phyloP scores from a whole-genome alignment of 2,329 filamentous ascomycete genomes.

The Pseudogymnoascus sp. region DNA sequence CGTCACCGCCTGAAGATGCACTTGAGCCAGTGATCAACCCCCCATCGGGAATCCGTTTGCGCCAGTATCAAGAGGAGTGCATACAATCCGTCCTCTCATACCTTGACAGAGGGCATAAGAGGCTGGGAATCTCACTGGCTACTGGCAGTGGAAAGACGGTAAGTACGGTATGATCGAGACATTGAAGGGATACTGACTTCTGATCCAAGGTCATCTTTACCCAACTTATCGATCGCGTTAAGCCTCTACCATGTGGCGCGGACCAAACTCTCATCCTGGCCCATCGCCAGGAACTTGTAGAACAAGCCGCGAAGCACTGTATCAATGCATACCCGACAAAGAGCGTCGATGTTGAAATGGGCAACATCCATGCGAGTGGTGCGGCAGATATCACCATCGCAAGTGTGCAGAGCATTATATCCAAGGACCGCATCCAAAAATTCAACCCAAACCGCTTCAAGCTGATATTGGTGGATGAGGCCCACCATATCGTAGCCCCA shows the following conservation, averaged over 20 bases:
- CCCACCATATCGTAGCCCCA: constrained; percentile 87
- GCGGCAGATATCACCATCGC: constrained; percentile 87
- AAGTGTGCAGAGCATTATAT: constrained; percentile 78
- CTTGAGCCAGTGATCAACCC: constrained; percentile 1
- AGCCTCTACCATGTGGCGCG: constrained; percentile 46
- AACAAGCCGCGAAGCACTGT: constrained; percentile 88
- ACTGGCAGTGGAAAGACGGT: constrained; percentile 88
- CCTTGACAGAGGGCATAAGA: constrained; percentile 63
- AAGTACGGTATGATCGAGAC: constrained; percentile 22
- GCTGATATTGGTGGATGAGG: constrained; percentile 88
- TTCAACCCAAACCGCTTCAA: constrained; percentile 79
- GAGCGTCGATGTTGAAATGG: constrained; percentile 88
- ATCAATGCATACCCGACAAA: constrained; percentile 70
- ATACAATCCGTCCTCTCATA: constrained; percentile 72
- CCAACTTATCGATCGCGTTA: constrained; percentile 76
- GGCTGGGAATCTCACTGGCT: constrained; percentile 76
- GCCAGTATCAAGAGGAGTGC: constrained; percentile 86
- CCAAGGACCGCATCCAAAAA: constrained; percentile 68
- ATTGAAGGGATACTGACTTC: not conserved
- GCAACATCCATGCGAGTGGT: constrained; percentile 65
- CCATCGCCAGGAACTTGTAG: constrained; percentile 85
- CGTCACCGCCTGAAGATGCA: not conserved
- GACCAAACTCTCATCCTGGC: constrained; percentile 84
- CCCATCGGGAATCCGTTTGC: constrained; percentile 47
- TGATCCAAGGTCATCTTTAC: constrained; percentile 77